Evolutionary conservation across 192 early-diverging fungal genomes (phyloP).

Genomic region (Coemansia guatemalensis): DNA sequence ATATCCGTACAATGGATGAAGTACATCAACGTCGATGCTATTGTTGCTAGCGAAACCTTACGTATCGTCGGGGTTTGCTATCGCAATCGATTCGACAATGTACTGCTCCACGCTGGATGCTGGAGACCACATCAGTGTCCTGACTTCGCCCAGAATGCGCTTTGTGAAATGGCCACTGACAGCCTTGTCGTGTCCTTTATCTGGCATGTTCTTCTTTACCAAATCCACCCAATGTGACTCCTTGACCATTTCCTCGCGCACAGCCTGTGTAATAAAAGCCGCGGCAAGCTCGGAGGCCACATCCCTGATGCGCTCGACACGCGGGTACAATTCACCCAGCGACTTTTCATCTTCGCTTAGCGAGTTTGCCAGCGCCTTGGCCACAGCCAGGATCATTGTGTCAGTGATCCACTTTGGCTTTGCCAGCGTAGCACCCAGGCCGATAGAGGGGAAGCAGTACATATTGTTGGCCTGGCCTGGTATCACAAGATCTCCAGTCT

Average conservation of each 20-base stretch:
- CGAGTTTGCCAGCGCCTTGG: conserved; percentile 74
- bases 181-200: not conserved
- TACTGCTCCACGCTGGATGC: conserved; percentile 51
- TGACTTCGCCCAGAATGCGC: conserved; percentile 46
- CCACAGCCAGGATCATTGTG: conserved; percentile 77
- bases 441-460: conserved; percentile 95
- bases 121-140: conserved; percentile 46
- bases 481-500: conserved; percentile 45
- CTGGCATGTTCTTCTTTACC: conserved; percentile 21
- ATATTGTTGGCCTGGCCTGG: conserved; percentile 94
- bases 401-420: conserved; percentile 73
- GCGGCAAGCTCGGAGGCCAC: conserved; percentile 78
- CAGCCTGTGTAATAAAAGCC: conserved; percentile 67
- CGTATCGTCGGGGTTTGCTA: conserved; percentile 37
- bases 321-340: conserved; percentile 62
- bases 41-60: not conserved
- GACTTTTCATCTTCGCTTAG: conserved; percentile 65
- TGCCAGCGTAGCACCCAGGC: conserved; percentile 79
- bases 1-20: too few species aligned
- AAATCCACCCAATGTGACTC: conserved; percentile 37
- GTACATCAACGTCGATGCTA: too few species aligned
- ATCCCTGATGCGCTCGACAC: conserved; percentile 77
- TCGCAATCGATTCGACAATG: conserved; percentile 43
- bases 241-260: conserved; percentile 53
- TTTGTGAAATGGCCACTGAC: conserved; percentile 27